A percentile compares a stretch with the other conserved stretches of the same genome.
Evolutionary conservation across 2,329 filamentous ascomycete species (phyloP).

Genomic region (Periconia sp.): DNA sequence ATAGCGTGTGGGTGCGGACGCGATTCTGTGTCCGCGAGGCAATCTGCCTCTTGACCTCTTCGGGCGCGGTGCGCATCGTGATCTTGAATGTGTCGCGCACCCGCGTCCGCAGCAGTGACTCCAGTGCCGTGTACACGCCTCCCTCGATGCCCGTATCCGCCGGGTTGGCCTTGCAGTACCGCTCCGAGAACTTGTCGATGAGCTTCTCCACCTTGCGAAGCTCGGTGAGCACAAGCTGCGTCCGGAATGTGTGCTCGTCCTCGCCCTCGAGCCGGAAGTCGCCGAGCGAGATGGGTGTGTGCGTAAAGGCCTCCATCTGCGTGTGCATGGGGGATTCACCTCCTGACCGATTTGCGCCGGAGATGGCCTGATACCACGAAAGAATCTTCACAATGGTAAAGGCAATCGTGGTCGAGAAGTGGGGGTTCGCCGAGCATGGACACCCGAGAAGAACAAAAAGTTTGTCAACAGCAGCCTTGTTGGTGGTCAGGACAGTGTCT

Average conservation of each 20-base stretch:
- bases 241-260: slow-evolving; percentile 37
- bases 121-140: slow-evolving; percentile 37
- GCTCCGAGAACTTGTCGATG: slow-evolving; percentile 44
- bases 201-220: slow-evolving; percentile 45
- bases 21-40: slow-evolving; percentile 36
- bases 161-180: slow-evolving; percentile 37
- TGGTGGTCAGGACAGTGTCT: slow-evolving; percentile 38
- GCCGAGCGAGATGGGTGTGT: slow-evolving; percentile 30
- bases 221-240: slow-evolving; percentile 40
- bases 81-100: slow-evolving; percentile 45
- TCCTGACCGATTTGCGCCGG: slow-evolving; percentile 27
- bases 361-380: slow-evolving; percentile 45
- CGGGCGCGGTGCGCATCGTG: slow-evolving; percentile 43
- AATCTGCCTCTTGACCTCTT: slow-evolving; percentile 42
- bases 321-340: slow-evolving; percentile 25
- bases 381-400: slow-evolving; percentile 44
- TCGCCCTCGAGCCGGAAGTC: slow-evolving; percentile 33
- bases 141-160: slow-evolving; percentile 34
- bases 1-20: slow-evolving; percentile 36
- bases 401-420: slow-evolving; percentile 45
- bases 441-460: slow-evolving; percentile 40
- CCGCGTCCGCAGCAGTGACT: slow-evolving; percentile 39
- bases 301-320: slow-evolving; percentile 34
- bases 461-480: slow-evolving; percentile 41
- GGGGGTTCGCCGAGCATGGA: slow-evolving; percentile 43